Percentiles rank a stretch among this genome's conserved stretches.
Evolutionary conservation across 768 basidiomycete species (phyloP).

Genomic region (Strobilomyces echinocephalus): DNA sequence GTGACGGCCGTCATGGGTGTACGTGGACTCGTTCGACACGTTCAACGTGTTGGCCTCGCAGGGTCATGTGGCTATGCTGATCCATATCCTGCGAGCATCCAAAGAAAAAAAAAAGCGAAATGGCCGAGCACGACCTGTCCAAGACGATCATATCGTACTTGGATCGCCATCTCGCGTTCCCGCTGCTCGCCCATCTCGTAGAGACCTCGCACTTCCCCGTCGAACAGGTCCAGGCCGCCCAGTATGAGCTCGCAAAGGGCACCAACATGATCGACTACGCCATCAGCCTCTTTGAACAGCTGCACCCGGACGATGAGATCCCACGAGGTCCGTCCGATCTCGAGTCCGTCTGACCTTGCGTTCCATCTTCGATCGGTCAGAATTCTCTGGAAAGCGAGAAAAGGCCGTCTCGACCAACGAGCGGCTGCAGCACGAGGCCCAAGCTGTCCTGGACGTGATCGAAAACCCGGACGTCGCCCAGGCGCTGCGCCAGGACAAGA

Average conservation of each 20-base stretch:
- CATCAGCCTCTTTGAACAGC: conserved; percentile 70
- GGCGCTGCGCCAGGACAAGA: conserved; percentile 91
- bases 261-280: conserved; percentile 99
- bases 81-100: not conserved
- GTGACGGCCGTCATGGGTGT: conserved; percentile 68
- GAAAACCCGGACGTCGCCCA: conserved; percentile 96
- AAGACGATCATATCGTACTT: conserved; percentile 87
- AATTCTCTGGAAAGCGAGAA: conserved; percentile 79
- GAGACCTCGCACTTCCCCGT: conserved; percentile 71
- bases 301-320: conserved; percentile 66
- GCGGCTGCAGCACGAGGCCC: conserved; percentile 82
- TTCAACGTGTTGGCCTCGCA: conserved; percentile 6
- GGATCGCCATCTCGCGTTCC: conserved; percentile 93
- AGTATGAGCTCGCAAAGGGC: conserved; percentile 95
- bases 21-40: conserved; percentile 4
- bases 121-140: conserved; percentile 90
- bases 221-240: conserved; percentile 79
- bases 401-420: conserved; percentile 81
- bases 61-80: conserved; percentile 22
- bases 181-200: conserved; percentile 82
- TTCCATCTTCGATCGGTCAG: conserved; percentile 35
- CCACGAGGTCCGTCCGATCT: conserved; percentile 54
- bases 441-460: conserved; percentile 91
- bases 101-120: conserved; percentile 28
- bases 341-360: not conserved